Conservation (phyloP, 306 rosid genomes). For the Quercus parvula region DNA sequence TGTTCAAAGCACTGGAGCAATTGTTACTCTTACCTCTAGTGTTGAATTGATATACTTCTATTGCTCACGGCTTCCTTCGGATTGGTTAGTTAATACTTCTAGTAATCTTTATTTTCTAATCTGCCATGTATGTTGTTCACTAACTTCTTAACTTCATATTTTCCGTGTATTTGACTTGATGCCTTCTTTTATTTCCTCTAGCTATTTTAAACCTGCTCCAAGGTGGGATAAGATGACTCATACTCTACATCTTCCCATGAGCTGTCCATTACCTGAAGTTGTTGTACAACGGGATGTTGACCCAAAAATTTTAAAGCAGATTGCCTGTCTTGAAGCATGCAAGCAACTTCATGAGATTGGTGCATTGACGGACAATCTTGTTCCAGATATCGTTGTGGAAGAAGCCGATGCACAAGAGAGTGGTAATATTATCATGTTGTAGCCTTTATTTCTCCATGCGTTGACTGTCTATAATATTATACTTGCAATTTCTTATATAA, state of each 20-base stretch:
- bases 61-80: constrained; percentile 89
- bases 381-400: constrained; percentile 58
- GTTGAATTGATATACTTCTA: constrained; percentile 60
- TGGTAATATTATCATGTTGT: constrained; percentile 38
- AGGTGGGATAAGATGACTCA: constrained; percentile 56
- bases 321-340: constrained; percentile 90
- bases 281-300: constrained; percentile 37
- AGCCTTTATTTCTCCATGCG: constrained; percentile 13
- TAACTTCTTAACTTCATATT: not conserved
- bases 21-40: constrained; percentile 64
- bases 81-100: constrained; percentile 47
- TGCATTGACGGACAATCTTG: constrained; percentile 78
- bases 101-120: not conserved
- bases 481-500: not conserved
- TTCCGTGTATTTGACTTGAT: constrained; percentile 7
- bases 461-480: not conserved
- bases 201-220: constrained; percentile 86
- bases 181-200: constrained; percentile 20
- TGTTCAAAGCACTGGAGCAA: constrained; percentile 75
- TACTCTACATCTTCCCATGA: constrained; percentile 72
- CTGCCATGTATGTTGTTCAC: constrained; percentile 8
- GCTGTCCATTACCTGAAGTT: constrained; percentile 59
- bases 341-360: constrained; percentile 77
- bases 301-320: constrained; percentile 45
- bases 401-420: constrained; percentile 42